Percentiles rank a stretch among this genome's conserved stretches.
These are phyloP conservation scores for Schoenoplectus triqueter DNA, from an alignment of 202 grass and related monocot genomes.

Conservation along the genomic window DNA sequence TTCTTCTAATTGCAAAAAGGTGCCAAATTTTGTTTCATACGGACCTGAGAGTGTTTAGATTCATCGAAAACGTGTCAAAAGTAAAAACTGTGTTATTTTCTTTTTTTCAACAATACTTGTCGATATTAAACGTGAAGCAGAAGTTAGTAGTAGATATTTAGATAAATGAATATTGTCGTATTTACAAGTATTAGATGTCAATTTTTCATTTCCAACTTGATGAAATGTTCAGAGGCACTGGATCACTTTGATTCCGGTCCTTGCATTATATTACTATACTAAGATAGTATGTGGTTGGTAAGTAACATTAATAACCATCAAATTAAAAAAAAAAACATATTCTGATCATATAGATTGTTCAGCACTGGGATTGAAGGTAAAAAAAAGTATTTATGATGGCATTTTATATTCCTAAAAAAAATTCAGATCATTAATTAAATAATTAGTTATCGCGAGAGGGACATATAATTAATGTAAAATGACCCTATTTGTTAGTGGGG, in stretches of 20 bases:
- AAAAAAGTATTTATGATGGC: no score
- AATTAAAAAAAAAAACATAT: no score
- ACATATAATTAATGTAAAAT: no score
- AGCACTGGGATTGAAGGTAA: no score
- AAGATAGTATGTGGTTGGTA: background rate
- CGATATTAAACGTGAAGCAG: background rate
- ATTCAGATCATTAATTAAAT: no score
- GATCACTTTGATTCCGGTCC: background rate
- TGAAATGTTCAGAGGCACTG: background rate
- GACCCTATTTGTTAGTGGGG: no score
- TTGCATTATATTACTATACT: background rate
- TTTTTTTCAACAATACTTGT: background rate
- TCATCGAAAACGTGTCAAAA: background rate
- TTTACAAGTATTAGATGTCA: background rate
- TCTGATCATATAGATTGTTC: no score
- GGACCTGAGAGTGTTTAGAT: background rate
- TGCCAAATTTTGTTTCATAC: background rate
- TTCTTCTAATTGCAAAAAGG: background rate
- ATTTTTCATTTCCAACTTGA: background rate
- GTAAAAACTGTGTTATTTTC: background rate
- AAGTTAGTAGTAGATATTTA: background rate
- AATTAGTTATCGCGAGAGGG: no score
- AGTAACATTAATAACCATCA: background rate
- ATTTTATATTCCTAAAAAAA: no score
- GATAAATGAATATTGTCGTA: background rate